Conservation (phyloP, 495 filamentous ascomycete genomes). For the Corynascus novoguineensis region DNA sequence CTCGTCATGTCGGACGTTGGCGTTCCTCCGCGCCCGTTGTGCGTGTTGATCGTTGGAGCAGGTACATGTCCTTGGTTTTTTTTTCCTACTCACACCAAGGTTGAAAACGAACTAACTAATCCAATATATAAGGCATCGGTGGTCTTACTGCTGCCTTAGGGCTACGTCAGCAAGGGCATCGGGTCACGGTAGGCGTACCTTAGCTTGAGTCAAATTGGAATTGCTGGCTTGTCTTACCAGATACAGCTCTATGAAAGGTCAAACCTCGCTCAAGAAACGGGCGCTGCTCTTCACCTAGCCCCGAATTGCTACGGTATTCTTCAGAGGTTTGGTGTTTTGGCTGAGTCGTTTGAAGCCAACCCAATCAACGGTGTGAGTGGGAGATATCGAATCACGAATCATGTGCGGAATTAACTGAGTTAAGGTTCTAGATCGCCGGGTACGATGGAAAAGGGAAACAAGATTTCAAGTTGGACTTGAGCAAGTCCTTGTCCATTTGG, state of each 20-base stretch:
- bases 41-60: constrained; percentile 11
- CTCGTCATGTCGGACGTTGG: neutral
- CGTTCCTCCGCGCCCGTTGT: neutral
- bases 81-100: neutral
- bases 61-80: neutral
- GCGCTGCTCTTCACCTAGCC: constrained; percentile 9
- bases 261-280: constrained; percentile 1
- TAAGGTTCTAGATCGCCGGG: neutral
- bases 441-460: neutral
- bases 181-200: neutral
- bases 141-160: constrained; percentile 11
- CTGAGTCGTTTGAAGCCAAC: constrained; percentile 10
- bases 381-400: neutral
- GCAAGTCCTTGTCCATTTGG: neutral
- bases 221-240: neutral
- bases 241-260: constrained; percentile 8
- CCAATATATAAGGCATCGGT: neutral
- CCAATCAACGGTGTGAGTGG: constrained; percentile 6
- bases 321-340: constrained; percentile 1
- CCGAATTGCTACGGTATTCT: constrained; percentile 12
- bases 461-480: constrained; percentile 4
- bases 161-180: constrained; percentile 8
- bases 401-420: neutral
- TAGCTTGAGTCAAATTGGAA: too few species aligned
- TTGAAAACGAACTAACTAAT: neutral